Evolutionary conservation across 2,329 filamentous ascomycete species (phyloP), one percentile per base, ranked within the genome.

Genomic region (Colletotrichum viniferum): DNA sequence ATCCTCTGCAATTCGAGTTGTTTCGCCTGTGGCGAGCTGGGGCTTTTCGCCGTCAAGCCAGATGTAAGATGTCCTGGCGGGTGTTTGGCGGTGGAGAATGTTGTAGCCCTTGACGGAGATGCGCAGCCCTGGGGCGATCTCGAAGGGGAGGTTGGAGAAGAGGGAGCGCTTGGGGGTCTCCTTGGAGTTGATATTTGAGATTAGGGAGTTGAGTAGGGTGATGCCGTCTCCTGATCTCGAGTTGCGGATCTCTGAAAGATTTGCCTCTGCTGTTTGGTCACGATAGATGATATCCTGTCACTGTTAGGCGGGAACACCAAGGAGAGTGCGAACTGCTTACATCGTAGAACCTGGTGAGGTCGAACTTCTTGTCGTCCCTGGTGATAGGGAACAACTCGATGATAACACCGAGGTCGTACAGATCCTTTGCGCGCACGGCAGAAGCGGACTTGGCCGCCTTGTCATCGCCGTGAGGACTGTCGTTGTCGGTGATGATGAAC

Each of bases 401-500:
- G 1, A 91, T 92, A 34, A 98, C 96, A 5, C 96, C 96, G 32
- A 98, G 88, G 81, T 99, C 97, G 82, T 98, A 98, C 26, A 99
- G 84, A 85, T 99, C 97, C 82, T 98, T 98, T 32, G 97, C 97
- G 69, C 96, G 92, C 7, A 97, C 95, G 8, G 95, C 93, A 5
- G 97, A 95, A 43, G 94, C 92, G 16, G 94, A 94, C 68, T 93
- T 92, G 34, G 93, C 88, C 9, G 90, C 88, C 84, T 96, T 97
- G 82, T 95, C 93, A 21, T 90, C 88, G 1, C 87, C 86, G 82
- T 97, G 95, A 5, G 97, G 97, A 78, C 96, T 90, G 82, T 98
- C 97, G 78, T 98, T 95, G 83, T 98, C 96, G 0, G 97, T 98
- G 71, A 99, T 95, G 77, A 99, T 92, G 85, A 99, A 99, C n/a